Evolutionary conservation across 305 asterid species (phyloP), one percentile per base, ranked within the genome.

Genomic region (Fraxinus greggii): DNA sequence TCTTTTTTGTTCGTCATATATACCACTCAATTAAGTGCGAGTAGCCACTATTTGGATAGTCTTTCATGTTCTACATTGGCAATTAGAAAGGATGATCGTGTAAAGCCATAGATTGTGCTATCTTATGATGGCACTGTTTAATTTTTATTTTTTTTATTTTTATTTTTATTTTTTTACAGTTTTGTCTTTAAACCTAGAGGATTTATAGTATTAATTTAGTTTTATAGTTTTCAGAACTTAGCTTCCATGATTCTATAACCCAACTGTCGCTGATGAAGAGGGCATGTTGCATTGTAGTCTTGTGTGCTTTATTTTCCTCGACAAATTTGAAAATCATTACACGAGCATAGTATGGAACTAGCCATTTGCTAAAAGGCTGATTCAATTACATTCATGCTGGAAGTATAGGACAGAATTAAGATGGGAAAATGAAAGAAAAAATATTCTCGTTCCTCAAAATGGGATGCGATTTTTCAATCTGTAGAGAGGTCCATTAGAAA

Each of bases 1-100:
- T 92, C 86, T 92, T 92, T 86, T 92, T 92, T 73, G 97, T 92
- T 17, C 93, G 94, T 80, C 97, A 92, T 79, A 92, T 92, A 36
- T 92, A 92, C 61, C 93, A 85, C 81, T 92, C 92, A 10, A 88
- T 92, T 15, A 90, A 90, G 87, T 90, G 95, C 77, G 94, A 90
- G 81, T 92, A 85, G 85, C 75, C 80, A 51, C 33, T 45, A 21
- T 75, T 63, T 36, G 38, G 31, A 38, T 63, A 63, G 72, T 24
- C 31, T 23, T 26, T 4, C 32, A 9, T 63, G 69, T 21, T 59
- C 26, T 59, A 7, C 72, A 24, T 63, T 63, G 72, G 17, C 17
- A 5, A 61, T 23, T 10, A 7, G 21, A 54, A 21, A 61, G 70
- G 70, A 61, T 23, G 70, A 23, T 19, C 24, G 28, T 23, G 0